Conservation (phyloP, 2,329 filamentous ascomycete genomes). For the Paracoccidioides brasiliensis region DNA sequence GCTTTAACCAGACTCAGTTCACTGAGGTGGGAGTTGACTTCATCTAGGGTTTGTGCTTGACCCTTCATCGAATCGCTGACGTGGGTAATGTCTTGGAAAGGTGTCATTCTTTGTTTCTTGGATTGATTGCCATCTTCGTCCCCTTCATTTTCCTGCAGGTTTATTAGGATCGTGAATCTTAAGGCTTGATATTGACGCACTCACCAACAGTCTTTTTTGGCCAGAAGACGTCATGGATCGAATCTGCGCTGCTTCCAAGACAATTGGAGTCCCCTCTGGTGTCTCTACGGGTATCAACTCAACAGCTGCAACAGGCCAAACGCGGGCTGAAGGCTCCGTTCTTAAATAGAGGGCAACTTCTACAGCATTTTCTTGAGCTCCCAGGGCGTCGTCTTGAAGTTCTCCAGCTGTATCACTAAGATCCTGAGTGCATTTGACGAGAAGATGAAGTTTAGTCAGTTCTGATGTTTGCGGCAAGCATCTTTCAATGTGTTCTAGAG, state of each 20-base stretch:
- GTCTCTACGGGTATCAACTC: conserved; percentile 25
- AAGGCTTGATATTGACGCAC: background rate
- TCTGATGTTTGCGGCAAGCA: conserved; percentile 29
- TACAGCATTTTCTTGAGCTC: conserved; percentile 28
- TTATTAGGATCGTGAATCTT: background rate
- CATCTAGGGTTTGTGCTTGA: conserved; percentile 19
- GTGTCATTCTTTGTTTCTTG: conserved; percentile 28
- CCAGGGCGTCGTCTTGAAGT: conserved; percentile 29
- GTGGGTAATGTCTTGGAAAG: conserved; percentile 25
- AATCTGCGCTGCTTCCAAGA: conserved; percentile 8
- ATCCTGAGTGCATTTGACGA: conserved; percentile 23
- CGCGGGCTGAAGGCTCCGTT: conserved; percentile 23
- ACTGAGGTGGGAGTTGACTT: conserved; percentile 17
- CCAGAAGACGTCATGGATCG: conserved; percentile 15
- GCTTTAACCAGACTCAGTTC: conserved; percentile 21
- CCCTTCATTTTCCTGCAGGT: conserved; percentile 17
- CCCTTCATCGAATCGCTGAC: conserved; percentile 23
- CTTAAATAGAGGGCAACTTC: conserved; percentile 24
- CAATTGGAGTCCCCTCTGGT: conserved; percentile 16
- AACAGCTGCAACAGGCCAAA: conserved; percentile 27
- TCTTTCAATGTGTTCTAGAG: conserved; percentile 33
- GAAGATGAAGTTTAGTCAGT: conserved; percentile 20
- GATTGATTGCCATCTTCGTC: conserved; percentile 17
- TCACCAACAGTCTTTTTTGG: conserved; percentile 18
- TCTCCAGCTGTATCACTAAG: conserved; percentile 27